A percentile compares a stretch with the other conserved stretches of the same genome.
phyloP scores from a whole-genome alignment of 371 early-diverging fungal genomes.

The Coemansia sp. region DNA sequence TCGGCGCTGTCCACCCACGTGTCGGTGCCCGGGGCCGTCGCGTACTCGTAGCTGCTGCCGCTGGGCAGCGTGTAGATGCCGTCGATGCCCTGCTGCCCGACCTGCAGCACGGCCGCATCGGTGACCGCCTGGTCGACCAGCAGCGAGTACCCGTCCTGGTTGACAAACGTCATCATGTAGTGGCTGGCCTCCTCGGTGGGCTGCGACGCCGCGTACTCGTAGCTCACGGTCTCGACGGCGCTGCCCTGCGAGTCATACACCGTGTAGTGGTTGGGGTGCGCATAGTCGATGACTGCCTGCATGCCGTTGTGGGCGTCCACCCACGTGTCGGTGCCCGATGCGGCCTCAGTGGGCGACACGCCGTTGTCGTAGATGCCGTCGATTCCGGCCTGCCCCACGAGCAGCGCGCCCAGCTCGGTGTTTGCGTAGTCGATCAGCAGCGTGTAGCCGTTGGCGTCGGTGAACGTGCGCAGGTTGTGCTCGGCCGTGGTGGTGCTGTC shows the following conservation, averaged over 20 bases:
- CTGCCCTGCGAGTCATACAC: slow-evolving; percentile 14
- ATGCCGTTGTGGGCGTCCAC: slow-evolving; percentile 22
- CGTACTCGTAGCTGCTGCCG: slow-evolving; percentile 1
- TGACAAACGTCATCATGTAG: slow-evolving; percentile 36
- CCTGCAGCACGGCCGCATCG: slow-evolving; percentile 14
- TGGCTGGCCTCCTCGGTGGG: slow-evolving; percentile 1
- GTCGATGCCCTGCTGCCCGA: slow-evolving; percentile 17
- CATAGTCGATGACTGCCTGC: slow-evolving; percentile 23
- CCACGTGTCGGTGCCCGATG: slow-evolving; percentile 20
- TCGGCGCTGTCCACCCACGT: slow-evolving; percentile 35
- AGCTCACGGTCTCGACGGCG: slow-evolving; percentile 19
- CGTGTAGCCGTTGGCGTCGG: slow-evolving; percentile 12
- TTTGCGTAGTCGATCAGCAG: slow-evolving; percentile 27
- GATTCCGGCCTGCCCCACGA: slow-evolving; percentile 2
- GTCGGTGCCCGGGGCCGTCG: slow-evolving; percentile 6
- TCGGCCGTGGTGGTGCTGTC: background rate
- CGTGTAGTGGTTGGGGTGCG: slow-evolving; percentile 19
- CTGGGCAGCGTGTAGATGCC: slow-evolving; percentile 27
- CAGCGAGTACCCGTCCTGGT: slow-evolving; percentile 7
- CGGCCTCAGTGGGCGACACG: background rate
- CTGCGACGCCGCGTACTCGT: background rate
- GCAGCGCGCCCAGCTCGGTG: slow-evolving; percentile 14
- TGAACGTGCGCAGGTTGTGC: slow-evolving; percentile 27
- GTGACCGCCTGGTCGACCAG: slow-evolving; percentile 22
- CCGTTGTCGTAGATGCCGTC: slow-evolving; percentile 23